phyloP scores from a whole-genome alignment of 257 asterid species.

The Solanum stenotomum region DNA sequence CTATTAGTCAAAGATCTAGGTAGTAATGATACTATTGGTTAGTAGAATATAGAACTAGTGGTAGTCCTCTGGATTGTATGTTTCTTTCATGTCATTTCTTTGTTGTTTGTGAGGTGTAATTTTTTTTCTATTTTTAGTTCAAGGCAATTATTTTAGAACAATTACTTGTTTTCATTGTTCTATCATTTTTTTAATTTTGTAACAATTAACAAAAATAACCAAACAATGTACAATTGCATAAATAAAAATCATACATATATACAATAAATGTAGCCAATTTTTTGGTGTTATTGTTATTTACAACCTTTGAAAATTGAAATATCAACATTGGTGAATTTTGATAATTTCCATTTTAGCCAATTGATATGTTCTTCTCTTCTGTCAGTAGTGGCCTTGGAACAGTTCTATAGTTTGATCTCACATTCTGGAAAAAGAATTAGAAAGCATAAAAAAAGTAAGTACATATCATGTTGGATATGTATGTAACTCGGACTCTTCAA shows the following conservation, averaged over 20 bases:
- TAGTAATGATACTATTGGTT: not conserved
- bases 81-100: not conserved
- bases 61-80: not conserved
- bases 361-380: constrained; percentile 26
- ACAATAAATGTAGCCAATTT: not conserved
- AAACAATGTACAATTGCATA: not conserved
- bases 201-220: not conserved
- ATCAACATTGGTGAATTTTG: not conserved
- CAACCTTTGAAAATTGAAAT: not conserved
- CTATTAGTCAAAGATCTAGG: not conserved
- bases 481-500: not conserved
- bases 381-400: constrained; percentile 30
- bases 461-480: not conserved
- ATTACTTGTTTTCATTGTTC: not conserved
- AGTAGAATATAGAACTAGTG: not conserved
- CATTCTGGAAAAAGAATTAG: constrained; percentile 49
- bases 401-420: constrained; percentile 58
- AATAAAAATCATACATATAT: not conserved
- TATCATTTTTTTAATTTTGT: too few species aligned
- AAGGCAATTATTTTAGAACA: not conserved
- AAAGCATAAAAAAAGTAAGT: not conserved
- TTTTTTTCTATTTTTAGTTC: not conserved
- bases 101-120: not conserved
- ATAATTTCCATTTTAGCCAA: not conserved
- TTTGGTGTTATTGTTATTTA: not conserved